Conservation (phyloP, 2,329 filamentous ascomycete genomes). For the Aspergillus ustus region DNA sequence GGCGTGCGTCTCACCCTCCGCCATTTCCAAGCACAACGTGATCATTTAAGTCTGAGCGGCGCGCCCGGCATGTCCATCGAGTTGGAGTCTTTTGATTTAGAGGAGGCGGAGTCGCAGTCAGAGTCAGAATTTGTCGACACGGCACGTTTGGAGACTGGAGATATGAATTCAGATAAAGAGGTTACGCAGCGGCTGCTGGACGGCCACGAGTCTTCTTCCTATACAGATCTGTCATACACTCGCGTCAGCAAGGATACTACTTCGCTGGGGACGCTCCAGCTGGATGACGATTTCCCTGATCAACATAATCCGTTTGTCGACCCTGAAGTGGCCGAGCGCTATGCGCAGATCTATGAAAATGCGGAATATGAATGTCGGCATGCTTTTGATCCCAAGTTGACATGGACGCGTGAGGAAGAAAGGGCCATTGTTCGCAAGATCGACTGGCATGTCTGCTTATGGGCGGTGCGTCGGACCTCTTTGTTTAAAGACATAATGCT, state of each 20-base stretch:
- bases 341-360: conserved; percentile 59
- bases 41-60: background rate
- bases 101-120: background rate
- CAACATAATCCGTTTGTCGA: conserved; percentile 51
- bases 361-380: conserved; percentile 54
- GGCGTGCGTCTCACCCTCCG: background rate
- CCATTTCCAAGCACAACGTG: background rate
- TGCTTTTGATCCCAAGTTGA: conserved; percentile 45
- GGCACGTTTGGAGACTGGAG: background rate
- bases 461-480: conserved; percentile 24
- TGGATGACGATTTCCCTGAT: background rate
- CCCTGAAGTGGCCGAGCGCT: conserved; percentile 58
- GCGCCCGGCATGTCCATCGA: background rate
- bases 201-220: background rate
- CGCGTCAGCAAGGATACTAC: background rate
- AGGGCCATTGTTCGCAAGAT: conserved; percentile 33
- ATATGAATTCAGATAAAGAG: conserved; percentile 12
- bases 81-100: background rate
- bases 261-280: background rate
- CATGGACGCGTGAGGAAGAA: conserved; percentile 43
- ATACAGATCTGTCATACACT: background rate
- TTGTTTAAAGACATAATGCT: conserved; percentile 15
- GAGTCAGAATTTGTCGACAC: background rate
- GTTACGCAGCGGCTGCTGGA: conserved; percentile 11
- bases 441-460: conserved; percentile 30